A percentile compares a stretch with the other conserved stretches of the same genome.
These are phyloP conservation scores for Helichrysum umbraculigerum DNA, from an alignment of 129 eudicot genomes.

Conservation along the genomic window DNA sequence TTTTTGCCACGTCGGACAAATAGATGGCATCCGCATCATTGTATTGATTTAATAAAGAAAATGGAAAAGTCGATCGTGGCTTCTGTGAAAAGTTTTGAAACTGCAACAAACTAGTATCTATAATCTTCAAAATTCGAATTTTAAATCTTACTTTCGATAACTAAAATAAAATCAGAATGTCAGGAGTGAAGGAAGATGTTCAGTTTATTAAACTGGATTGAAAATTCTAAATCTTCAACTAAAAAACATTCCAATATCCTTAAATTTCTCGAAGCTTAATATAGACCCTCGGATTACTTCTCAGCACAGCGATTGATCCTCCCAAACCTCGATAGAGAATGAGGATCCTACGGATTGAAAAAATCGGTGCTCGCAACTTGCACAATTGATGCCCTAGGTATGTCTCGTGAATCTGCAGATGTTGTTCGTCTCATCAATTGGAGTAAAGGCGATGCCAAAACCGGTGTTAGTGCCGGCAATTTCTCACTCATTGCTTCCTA, in stretches of 20 bases:
- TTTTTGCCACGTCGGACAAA: too few relatives aligned
- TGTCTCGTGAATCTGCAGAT: slow-evolving; percentile 80
- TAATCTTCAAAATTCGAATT: background rate
- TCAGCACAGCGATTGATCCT: slow-evolving; percentile 67
- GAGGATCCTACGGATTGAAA: slow-evolving; percentile 87
- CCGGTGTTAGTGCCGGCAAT: slow-evolving; percentile 77
- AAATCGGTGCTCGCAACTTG: slow-evolving; percentile 89
- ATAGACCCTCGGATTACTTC: slow-evolving; percentile 69
- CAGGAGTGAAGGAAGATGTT: slow-evolving; percentile 59
- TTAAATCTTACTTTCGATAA: slow-evolving; percentile 3
- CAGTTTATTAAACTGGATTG: slow-evolving; percentile 84
- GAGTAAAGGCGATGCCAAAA: slow-evolving; percentile 91
- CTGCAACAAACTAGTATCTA: background rate
- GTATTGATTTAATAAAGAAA: too few relatives aligned
- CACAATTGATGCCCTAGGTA: slow-evolving; percentile 86
- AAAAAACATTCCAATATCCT: slow-evolving; percentile 74
- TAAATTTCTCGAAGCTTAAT: slow-evolving; percentile 70
- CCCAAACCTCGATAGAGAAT: slow-evolving; percentile 85
- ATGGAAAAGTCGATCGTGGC: too few relatives aligned
- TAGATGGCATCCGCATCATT: too few relatives aligned
- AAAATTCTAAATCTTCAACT: slow-evolving; percentile 58
- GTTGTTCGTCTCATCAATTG: slow-evolving; percentile 79
- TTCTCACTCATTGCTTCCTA: slow-evolving; percentile 68
- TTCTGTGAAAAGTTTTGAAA: background rate
- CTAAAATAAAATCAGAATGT: slow-evolving; percentile 33